These are phyloP conservation scores for Sparassis latifolia DNA, from an alignment of 1,284 basidiomycete genomes.

Conservation along the genomic window DNA sequence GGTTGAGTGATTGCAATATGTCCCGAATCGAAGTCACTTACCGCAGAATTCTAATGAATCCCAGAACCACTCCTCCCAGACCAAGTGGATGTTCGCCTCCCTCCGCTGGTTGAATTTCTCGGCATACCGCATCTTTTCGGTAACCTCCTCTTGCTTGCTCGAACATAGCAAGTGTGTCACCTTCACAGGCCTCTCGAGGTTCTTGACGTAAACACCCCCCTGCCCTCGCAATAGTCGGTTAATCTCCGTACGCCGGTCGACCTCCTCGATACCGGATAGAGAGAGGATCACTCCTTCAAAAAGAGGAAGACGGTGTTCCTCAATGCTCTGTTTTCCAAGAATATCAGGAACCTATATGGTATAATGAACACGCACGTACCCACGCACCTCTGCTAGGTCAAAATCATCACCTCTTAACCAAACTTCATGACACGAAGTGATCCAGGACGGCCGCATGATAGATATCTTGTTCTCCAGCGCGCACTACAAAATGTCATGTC, in stretches of 20 bases:
- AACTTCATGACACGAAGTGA: conserved; percentile 56
- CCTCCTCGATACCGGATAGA: conserved; percentile 59
- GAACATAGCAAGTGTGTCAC: conserved; percentile 67
- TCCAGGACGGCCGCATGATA: conserved; percentile 69
- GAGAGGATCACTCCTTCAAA: conserved; percentile 61
- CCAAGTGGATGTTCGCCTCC: conserved; percentile 60
- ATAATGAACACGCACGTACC: neutral
- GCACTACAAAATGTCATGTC: conserved; percentile 38
- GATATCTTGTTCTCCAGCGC: conserved; percentile 70
- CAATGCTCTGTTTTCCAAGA: conserved; percentile 36
- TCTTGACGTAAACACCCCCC: conserved; percentile 54
- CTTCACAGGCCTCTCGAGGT: conserved; percentile 58
- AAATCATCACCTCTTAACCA: conserved; percentile 78
- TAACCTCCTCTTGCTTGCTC: conserved; percentile 33
- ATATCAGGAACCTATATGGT: neutral
- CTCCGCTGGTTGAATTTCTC: conserved; percentile 59
- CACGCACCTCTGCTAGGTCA: conserved; percentile 42
- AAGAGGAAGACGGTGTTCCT: conserved; percentile 52
- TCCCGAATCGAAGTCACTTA: conserved; percentile 15
- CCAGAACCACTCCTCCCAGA: conserved; percentile 88
- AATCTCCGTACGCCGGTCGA: conserved; percentile 48
- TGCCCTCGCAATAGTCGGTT: conserved; percentile 44
- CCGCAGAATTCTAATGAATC: conserved; percentile 69
- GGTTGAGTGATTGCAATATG: neutral
- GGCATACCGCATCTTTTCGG: conserved; percentile 66